Conservation (phyloP, 179 eudicot genomes). For the Vitellaria paradoxa region DNA sequence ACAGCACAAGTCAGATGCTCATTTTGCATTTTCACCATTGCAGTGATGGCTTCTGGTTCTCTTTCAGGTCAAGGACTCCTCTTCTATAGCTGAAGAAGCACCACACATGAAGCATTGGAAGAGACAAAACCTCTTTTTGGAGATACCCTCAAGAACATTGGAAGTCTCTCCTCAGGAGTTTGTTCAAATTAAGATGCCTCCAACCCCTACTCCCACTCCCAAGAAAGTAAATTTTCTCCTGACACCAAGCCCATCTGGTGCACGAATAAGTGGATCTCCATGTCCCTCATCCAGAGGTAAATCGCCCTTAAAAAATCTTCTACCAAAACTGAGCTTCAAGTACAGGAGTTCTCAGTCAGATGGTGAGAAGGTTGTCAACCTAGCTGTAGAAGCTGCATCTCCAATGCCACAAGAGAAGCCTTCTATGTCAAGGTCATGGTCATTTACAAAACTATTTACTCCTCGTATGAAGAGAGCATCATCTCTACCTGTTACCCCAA, state of each 20-base stretch:
- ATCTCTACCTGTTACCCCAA: constrained; percentile 68
- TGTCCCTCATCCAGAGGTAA: constrained; percentile 49
- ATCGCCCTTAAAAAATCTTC: constrained; percentile 53
- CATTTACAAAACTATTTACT: constrained; percentile 70
- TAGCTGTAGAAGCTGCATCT: constrained; percentile 46
- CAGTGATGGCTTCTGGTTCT: background rate
- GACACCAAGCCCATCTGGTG: constrained; percentile 44
- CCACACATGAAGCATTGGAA: constrained; percentile 41
- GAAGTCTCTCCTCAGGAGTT: constrained; percentile 49
- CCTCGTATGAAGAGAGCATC: constrained; percentile 62
- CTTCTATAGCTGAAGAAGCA: constrained; percentile 53
- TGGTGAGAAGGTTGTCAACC: constrained; percentile 42
- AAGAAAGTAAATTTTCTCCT: constrained; percentile 75
- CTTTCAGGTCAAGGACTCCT: constrained; percentile 40
- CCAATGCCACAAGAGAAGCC: constrained; percentile 50
- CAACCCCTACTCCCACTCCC: constrained; percentile 53
- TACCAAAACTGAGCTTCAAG: constrained; percentile 74
- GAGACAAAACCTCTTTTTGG: constrained; percentile 56
- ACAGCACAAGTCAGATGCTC: background rate
- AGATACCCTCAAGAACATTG: constrained; percentile 63
- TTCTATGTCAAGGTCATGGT: constrained; percentile 60
- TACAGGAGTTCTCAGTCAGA: constrained; percentile 48
- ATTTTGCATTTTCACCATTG: background rate
- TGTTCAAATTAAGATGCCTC: constrained; percentile 56
- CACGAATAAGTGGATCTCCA: constrained; percentile 44